Evolutionary conservation across 2,329 filamentous ascomycete genomes (phyloP), one percentile per base, ranked within the genome.

Genomic region (Aspergillus pseudonomiae): DNA sequence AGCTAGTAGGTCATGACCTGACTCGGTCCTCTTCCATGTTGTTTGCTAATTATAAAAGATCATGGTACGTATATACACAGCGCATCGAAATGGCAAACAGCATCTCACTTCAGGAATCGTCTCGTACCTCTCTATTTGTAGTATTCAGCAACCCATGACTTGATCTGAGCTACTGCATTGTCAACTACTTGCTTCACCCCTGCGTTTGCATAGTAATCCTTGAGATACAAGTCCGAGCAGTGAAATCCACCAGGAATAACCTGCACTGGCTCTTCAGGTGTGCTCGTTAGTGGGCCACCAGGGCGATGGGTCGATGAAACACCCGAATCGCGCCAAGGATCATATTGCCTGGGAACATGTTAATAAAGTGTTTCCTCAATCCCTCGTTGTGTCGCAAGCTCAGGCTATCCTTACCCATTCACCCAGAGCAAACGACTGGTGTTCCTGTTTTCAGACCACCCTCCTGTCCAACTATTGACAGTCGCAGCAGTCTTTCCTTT

Each of bases 371-470:
- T 4, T 6, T 32, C 34, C 4, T 34, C 19, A 0, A n/a, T 19
- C 12, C 0, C 5, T 30, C 14, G 9, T 0, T 26, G 7, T 3
- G 9, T 12, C 12, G 6, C 2, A 28, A 4, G 16, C 1, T 28
- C 16, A 14, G 45, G 21, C 16, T n/a, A 21, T 6, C 65, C 74
- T 39, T 72, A 79, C 75, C 83, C 87, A 67, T 89, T 88, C 6
- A 82, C 80, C 79, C 83, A 88, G 30, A 88, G 79, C 26, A 90
- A 75, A 2, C 86, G 81, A 19, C 81, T 84, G 2, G 82, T 84
- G 60, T 85, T 75, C 43, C 21, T 52, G 19, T 79, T 81, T 28
- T 81, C 73, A 62, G 73, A 63, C 87, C 88, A 89, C 36, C 88
- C 87, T 28, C 81, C 78, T 0, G 86, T 89, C 68, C 79, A 79